These are phyloP conservation scores for Nepenthes alata DNA, from an alignment of 179 eudicot species.

Conservation along the genomic window DNA sequence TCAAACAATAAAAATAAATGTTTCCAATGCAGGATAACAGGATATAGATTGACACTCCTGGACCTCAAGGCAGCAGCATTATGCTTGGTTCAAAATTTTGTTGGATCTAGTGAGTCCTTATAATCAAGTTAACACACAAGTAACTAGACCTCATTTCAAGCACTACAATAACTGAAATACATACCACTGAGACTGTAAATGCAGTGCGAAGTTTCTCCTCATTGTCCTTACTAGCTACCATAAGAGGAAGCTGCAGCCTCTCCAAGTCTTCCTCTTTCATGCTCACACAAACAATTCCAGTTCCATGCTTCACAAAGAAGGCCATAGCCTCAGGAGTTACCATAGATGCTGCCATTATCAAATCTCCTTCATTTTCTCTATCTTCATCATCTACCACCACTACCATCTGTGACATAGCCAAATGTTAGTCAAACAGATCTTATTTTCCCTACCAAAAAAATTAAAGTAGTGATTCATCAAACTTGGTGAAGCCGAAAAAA, in stretches of 20 bases:
- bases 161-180: conserved; percentile 10
- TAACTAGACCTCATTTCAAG: background rate
- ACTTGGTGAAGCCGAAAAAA: background rate
- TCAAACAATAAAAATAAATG: background rate
- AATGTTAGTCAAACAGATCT: background rate
- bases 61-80: too few species aligned
- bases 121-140: too few species aligned
- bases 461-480: background rate
- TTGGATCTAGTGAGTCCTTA: too few species aligned
- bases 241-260: conserved; percentile 69
- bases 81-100: too few species aligned
- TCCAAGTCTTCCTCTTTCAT: conserved; percentile 73
- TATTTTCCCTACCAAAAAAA: background rate
- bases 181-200: conserved; percentile 77
- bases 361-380: conserved; percentile 86
- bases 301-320: conserved; percentile 75
- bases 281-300: conserved; percentile 89
- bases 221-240: conserved; percentile 57
- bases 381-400: conserved; percentile 88
- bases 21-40: too few species aligned
- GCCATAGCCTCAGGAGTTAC: conserved; percentile 90
- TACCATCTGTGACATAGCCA: conserved; percentile 47
- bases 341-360: conserved; percentile 74
- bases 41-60: too few species aligned
- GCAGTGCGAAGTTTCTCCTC: conserved; percentile 78